Conservation (phyloP, 805 yeast species). For the Starmerella bombicola region DNA sequence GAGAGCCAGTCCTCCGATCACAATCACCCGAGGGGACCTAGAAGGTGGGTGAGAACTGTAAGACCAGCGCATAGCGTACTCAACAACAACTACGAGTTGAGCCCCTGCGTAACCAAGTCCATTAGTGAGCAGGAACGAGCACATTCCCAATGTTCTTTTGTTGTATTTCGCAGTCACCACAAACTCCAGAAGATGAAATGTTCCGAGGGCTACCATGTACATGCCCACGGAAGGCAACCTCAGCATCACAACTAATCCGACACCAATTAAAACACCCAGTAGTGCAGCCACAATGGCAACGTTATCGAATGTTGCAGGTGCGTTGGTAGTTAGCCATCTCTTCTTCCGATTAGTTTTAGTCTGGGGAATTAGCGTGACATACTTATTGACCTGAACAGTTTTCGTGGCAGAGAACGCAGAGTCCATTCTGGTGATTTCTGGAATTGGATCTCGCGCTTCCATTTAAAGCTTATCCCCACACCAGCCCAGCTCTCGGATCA, state of each 20-base stretch:
- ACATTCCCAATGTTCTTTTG: slow-evolving; percentile 48
- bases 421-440: no score
- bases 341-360: not conserved
- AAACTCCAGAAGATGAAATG: slow-evolving; percentile 76
- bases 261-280: slow-evolving; percentile 25
- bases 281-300: slow-evolving; percentile 25
- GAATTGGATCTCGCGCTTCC: no score
- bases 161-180: slow-evolving; percentile 67
- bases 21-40: slow-evolving; percentile 27
- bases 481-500: no score
- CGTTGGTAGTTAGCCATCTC: slow-evolving; percentile 13
- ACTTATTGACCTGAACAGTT: slow-evolving; percentile 1
- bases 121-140: slow-evolving; percentile 56
- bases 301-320: slow-evolving; percentile 22
- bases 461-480: no score
- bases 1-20: slow-evolving; percentile 39
- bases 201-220: slow-evolving; percentile 41
- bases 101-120: slow-evolving; percentile 49
- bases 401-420: no score
- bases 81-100: slow-evolving; percentile 43
- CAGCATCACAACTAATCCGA: slow-evolving; percentile 11
- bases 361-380: not conserved
- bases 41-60: slow-evolving; percentile 31
- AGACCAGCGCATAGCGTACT: slow-evolving; percentile 35
- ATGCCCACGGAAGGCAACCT: slow-evolving; percentile 27